These are phyloP conservation scores for Waltergamsia citrina DNA, from an alignment of 2,329 filamentous ascomycete genomes.

Conservation along the genomic window DNA sequence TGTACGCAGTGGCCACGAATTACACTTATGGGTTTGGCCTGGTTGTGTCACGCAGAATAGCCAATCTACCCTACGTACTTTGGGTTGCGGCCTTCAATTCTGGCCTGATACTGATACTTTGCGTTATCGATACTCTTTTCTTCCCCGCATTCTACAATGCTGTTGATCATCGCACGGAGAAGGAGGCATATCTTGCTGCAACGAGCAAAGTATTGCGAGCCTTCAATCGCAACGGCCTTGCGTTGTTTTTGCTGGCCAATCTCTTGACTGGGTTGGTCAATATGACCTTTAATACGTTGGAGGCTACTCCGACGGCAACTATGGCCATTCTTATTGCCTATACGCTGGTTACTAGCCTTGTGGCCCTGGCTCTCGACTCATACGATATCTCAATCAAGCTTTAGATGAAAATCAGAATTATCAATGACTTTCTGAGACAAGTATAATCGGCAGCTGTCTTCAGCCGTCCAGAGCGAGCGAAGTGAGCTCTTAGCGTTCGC, in stretches of 20 bases:
- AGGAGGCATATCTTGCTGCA: slow-evolving; percentile 53
- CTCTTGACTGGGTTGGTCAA: slow-evolving; percentile 85
- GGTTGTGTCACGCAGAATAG: slow-evolving; percentile 75
- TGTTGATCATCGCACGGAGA: slow-evolving; percentile 44
- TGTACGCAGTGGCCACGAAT: slow-evolving; percentile 62
- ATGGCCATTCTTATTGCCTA: slow-evolving; percentile 73
- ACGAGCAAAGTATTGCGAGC: slow-evolving; percentile 76
- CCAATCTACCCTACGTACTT: slow-evolving; percentile 86
- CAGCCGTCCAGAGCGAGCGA: too few species aligned
- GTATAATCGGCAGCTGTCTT: too few species aligned
- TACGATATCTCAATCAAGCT: slow-evolving; percentile 64
- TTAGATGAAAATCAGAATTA: too few species aligned
- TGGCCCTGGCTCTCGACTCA: slow-evolving; percentile 59
- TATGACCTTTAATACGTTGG: slow-evolving; percentile 72
- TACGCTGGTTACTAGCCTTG: slow-evolving; percentile 52
- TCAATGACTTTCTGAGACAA: too few species aligned
- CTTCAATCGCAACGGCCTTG: slow-evolving; percentile 82
- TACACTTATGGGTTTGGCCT: slow-evolving; percentile 64
- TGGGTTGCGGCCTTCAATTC: slow-evolving; percentile 93
- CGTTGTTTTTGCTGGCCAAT: slow-evolving; percentile 80
- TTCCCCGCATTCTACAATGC: slow-evolving; percentile 65
- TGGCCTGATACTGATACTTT: slow-evolving; percentile 71
- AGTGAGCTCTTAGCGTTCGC: too few species aligned
- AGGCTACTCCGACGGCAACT: slow-evolving; percentile 52
- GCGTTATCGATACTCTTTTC: slow-evolving; percentile 64